Percentiles rank a stretch among this genome's conserved stretches.
phyloP scores from a whole-genome alignment of 2,329 filamentous ascomycete genomes.

The Alternaria metachromatica region DNA sequence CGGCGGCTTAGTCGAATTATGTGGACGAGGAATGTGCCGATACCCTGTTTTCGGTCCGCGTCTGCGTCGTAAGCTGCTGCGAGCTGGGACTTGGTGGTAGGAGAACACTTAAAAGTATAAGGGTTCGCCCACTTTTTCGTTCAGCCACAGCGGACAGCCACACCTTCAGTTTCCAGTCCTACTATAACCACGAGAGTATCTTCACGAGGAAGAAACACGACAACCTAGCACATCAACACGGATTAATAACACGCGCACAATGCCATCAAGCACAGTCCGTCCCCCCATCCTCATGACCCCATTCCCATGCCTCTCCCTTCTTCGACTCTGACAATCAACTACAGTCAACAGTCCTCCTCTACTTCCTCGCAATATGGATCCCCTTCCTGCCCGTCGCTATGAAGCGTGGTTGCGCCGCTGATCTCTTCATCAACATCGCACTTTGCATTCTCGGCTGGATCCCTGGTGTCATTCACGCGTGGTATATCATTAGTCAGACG shows the following conservation, averaged over 20 bases:
- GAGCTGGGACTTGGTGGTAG: not conserved
- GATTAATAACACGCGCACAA: not conserved
- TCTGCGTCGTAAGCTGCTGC: constrained; percentile 15
- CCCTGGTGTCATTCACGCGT: constrained; percentile 38
- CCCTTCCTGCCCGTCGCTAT: constrained; percentile 52
- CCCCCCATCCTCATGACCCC: not conserved
- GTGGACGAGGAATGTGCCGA: not conserved
- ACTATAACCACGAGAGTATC: not conserved
- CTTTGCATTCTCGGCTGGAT: constrained; percentile 48
- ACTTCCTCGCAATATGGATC: constrained; percentile 43
- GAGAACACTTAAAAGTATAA: not conserved
- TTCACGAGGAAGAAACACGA: not conserved
- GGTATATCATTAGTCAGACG: constrained; percentile 34
- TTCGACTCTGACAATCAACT: no score
- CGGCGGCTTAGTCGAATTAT: constrained; percentile 8
- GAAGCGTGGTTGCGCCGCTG: constrained; percentile 47
- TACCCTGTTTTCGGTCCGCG: not conserved
- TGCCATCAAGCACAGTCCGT: constrained; percentile 21
- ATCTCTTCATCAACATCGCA: constrained; percentile 52
- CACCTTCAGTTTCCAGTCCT: not conserved
- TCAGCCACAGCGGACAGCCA: not conserved
- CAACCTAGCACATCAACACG: not conserved
- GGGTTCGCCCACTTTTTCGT: not conserved
- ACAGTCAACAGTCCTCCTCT: constrained; percentile 35
- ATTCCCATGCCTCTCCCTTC: no score